Evolutionary conservation across 805 yeast genomes (phyloP), one percentile per base, ranked within the genome.

Genomic region (Ogataea paraovalis): DNA sequence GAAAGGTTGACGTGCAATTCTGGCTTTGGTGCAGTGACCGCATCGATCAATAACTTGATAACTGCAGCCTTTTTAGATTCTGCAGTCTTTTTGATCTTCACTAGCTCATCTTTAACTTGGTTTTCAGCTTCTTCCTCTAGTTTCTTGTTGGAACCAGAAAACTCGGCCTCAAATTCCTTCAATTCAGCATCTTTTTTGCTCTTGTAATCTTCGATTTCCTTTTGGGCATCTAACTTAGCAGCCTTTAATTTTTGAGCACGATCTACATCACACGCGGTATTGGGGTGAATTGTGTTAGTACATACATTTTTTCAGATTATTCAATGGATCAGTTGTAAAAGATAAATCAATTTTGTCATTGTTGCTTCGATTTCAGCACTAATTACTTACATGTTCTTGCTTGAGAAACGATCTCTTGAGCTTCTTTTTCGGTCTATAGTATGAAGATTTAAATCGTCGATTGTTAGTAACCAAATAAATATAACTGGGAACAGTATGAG

Each of bases 371-470:
- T 10, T 4, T 30, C 12, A 4, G 16, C 6, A 34, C 6, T n/a
- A 8, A 13, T 30, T 64, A 78, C 80, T 65, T 76, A 76, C 84
- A 89, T 59, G 83, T 78, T 76, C 98, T 87, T 21, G 99, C 97
- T 65, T 86, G 85, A 61, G 91, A 78, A 52, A 94, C 98, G 54
- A 91, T 87, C 59, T 84, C 91, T 59, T 96, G 97, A n/a, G 99
- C 98, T 61, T 88, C 92, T 71, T 87, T 89, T 74, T 94, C 99
- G 53, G 98, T 96, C 76, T 86, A 63, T 50, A 48, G 30, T 4
- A 18, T 12, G 22, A 28, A 13, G 43, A 41, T 25, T 25, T 25
- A 25, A 25, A 25, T 25, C 28, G 10, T 25, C 28, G 6, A n/a
- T 25, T 25, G 28, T 25, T 25, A 25, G 28, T 25, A 25, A 25